A percentile compares a stretch with the other conserved stretches of the same genome.
Conservation (phyloP, 75 land plant genomes). For the Ceratopteris richardii region DNA sequence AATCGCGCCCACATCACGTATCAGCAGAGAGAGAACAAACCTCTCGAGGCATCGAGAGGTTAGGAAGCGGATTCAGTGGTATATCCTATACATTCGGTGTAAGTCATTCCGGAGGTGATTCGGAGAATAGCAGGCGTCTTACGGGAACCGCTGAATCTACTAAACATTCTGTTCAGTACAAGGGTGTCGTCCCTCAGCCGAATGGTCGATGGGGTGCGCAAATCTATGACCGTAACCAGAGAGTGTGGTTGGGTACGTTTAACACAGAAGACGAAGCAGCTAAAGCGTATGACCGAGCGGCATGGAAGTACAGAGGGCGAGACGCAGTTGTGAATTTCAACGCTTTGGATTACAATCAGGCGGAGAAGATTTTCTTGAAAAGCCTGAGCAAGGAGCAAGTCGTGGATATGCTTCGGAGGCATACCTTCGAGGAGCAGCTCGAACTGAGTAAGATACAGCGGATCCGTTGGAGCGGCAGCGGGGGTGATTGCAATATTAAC, state of each 20-base stretch:
- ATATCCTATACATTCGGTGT: too few relatives aligned
- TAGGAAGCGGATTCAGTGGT: too few relatives aligned
- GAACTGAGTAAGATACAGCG: conserved; percentile 40
- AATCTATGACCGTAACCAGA: conserved; percentile 83
- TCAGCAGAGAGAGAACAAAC: too few relatives aligned
- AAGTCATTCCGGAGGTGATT: too few relatives aligned
- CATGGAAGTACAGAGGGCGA: conserved; percentile 64
- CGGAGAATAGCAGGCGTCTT: too few relatives aligned
- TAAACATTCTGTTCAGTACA: conserved; percentile 57
- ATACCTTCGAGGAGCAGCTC: conserved; percentile 66
- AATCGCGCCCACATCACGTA: too few relatives aligned
- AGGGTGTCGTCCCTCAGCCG: conserved; percentile 90
- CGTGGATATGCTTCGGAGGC: conserved; percentile 84
- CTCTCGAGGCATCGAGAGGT: too few relatives aligned
- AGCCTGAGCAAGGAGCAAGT: conserved; percentile 60
- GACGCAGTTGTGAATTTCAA: conserved; percentile 74
- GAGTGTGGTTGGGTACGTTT: conserved; percentile 90
- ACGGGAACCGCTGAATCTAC: too few relatives aligned
- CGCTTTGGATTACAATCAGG: conserved; percentile 22
- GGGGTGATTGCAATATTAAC: too few relatives aligned
- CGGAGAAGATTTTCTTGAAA: conserved; percentile 38
- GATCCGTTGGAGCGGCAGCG: not conserved
- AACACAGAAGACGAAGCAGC: conserved; percentile 72
- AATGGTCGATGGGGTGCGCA: conserved; percentile 96
- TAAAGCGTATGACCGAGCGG: conserved; percentile 69